These are phyloP conservation scores for Malus orientalis DNA, from an alignment of 306 rosid species.

Conservation along the genomic window DNA sequence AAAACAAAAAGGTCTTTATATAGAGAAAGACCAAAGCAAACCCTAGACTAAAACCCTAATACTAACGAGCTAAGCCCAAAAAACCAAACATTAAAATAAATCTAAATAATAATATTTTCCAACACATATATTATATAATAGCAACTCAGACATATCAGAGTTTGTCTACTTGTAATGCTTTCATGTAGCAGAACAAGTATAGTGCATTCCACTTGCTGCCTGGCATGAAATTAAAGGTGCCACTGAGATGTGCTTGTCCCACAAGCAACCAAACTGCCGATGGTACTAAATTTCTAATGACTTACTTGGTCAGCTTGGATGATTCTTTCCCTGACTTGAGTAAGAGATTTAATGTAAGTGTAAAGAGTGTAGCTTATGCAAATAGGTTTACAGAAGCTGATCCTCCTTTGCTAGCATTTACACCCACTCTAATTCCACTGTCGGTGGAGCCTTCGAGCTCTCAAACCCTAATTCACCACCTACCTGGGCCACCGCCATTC, in stretches of 20 bases:
- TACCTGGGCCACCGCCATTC: background rate
- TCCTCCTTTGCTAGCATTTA: slow-evolving; percentile 17
- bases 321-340: slow-evolving; percentile 34
- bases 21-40: too few species aligned
- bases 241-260: slow-evolving; percentile 74
- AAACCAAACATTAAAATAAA: too few species aligned
- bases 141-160: slow-evolving; percentile 45
- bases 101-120: too few species aligned
- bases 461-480: slow-evolving; percentile 16
- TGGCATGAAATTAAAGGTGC: slow-evolving; percentile 40
- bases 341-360: slow-evolving; percentile 32
- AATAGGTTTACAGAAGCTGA: slow-evolving; percentile 34
- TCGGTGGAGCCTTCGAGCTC: slow-evolving; percentile 36
- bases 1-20: too few species aligned
- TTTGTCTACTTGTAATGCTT: slow-evolving; percentile 49
- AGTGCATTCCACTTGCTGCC: slow-evolving; percentile 17
- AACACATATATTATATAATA: slow-evolving; percentile 22
- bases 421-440: slow-evolving; percentile 61
- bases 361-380: slow-evolving; percentile 29
- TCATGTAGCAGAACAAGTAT: slow-evolving; percentile 31
- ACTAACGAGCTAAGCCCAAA: too few species aligned
- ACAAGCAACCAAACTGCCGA: slow-evolving; percentile 24
- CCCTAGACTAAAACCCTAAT: too few species aligned
- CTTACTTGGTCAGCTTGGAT: slow-evolving; percentile 32
- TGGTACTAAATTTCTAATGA: slow-evolving; percentile 43